phyloP scores from a whole-genome alignment of 2,329 filamentous ascomycete genomes.

The Colletotrichum spinosum region DNA sequence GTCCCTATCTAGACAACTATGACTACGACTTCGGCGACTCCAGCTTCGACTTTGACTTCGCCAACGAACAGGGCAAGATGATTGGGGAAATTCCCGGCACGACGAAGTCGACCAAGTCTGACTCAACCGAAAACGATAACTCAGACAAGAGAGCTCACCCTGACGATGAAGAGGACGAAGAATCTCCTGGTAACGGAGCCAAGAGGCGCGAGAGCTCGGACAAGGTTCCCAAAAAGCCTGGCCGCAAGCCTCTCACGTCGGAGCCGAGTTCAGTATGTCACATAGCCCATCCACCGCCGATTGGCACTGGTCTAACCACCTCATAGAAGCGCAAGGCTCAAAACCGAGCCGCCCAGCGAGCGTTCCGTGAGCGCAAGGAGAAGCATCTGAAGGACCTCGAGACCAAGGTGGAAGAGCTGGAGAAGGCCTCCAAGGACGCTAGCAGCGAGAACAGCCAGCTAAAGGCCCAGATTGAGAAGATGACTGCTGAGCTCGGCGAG shows the following conservation, averaged over 20 bases:
- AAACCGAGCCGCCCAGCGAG: conserved; percentile 90
- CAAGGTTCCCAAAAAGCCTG: conserved; percentile 93
- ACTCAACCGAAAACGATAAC: conserved; percentile 70
- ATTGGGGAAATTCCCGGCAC: conserved; percentile 80
- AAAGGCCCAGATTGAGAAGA: conserved; percentile 86
- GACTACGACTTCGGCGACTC: conserved; percentile 82
- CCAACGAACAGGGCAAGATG: conserved; percentile 68
- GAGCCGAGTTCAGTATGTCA: conserved; percentile 91
- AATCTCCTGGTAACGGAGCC: conserved; percentile 55
- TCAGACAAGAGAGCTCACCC: conserved; percentile 80
- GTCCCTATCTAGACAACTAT: conserved; percentile 83
- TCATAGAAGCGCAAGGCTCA: conserved; percentile 92
- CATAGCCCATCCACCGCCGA: neutral
- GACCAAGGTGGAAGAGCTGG: conserved; percentile 78
- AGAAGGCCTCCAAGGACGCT: conserved; percentile 85
- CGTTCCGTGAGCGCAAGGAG: conserved; percentile 95
- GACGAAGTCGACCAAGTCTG: conserved; percentile 57
- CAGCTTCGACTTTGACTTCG: conserved; percentile 79
- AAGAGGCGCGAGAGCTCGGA: conserved; percentile 87
- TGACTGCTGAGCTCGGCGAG: conserved; percentile 86
- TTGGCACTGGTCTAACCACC: conserved; percentile 5
- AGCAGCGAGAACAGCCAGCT: conserved; percentile 88
- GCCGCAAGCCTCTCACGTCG: conserved; percentile 92
- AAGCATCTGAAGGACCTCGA: conserved; percentile 89
- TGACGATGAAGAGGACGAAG: conserved; percentile 76